phyloP scores from a whole-genome alignment of 2,329 filamentous ascomycete genomes.

The Xylaria sp. region DNA sequence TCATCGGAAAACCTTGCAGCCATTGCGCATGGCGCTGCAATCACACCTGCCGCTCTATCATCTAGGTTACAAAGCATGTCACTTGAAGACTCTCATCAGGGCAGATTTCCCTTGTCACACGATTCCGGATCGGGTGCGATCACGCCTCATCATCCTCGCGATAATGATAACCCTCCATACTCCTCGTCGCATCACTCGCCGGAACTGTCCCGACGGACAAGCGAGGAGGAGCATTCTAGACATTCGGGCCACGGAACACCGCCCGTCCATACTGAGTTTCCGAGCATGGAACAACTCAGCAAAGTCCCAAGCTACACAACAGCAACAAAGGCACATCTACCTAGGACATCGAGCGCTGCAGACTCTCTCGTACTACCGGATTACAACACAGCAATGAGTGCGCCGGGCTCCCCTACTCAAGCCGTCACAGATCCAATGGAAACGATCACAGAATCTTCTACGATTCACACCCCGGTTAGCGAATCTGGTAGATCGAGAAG shows the following conservation, averaged over 20 bases:
- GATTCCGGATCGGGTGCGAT: conserved; percentile 56
- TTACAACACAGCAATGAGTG: conserved; percentile 70
- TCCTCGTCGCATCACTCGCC: conserved; percentile 57
- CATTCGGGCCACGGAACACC: conserved; percentile 63
- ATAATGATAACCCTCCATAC: conserved; percentile 50
- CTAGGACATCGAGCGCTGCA: conserved; percentile 62
- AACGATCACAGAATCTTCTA: conserved; percentile 44
- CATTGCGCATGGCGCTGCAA: conserved; percentile 58
- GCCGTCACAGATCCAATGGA: conserved; percentile 47
- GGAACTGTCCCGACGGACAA: conserved; percentile 63
- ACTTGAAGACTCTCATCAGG: conserved; percentile 58
- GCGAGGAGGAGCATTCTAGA: conserved; percentile 55
- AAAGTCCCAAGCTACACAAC: conserved; percentile 83
- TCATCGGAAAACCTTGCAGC: conserved; percentile 83
- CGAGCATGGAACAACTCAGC: conserved; percentile 71
- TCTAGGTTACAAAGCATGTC: conserved; percentile 77
- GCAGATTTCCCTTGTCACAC: conserved; percentile 57
- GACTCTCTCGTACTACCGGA: conserved; percentile 68
- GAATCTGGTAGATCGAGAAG: conserved; percentile 37
- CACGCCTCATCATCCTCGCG: conserved; percentile 54
- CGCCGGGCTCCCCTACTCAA: conserved; percentile 60
- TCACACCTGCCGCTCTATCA: conserved; percentile 66
- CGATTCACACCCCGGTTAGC: conserved; percentile 13
- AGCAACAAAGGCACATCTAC: conserved; percentile 71
- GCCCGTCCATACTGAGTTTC: conserved; percentile 60